Evolutionary conservation across 179 eudicot species (phyloP).

Genomic region (Spergularia azorica): DNA sequence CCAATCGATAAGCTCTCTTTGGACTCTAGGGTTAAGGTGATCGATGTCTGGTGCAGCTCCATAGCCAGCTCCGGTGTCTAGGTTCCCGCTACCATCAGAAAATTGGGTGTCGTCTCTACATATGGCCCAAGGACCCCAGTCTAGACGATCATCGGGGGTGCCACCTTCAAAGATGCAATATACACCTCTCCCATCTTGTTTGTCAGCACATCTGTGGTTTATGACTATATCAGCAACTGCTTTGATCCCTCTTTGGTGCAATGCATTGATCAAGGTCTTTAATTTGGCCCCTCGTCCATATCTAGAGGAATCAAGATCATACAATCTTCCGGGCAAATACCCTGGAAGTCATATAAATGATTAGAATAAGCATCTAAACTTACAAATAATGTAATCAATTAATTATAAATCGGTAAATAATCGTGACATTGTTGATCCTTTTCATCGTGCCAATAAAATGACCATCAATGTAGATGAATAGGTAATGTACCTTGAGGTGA

Average conservation of each 20-base stretch:
- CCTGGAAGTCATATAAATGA: slow-evolving; percentile 33
- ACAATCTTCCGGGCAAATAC: slow-evolving; percentile 70
- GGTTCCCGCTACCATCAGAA: slow-evolving; percentile 24
- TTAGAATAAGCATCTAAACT: too few species aligned
- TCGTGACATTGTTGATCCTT: too few species aligned
- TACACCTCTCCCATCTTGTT: slow-evolving; percentile 40
- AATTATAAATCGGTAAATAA: too few species aligned
- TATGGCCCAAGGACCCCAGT: slow-evolving; percentile 36
- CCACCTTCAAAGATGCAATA: slow-evolving; percentile 45
- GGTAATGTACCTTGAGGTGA: slow-evolving; percentile 53
- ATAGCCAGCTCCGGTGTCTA: slow-evolving; percentile 25
- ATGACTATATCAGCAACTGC: slow-evolving; percentile 72
- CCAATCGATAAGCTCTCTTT: slow-evolving; percentile 65
- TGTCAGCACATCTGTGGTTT: slow-evolving; percentile 57
- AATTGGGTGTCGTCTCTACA: slow-evolving; percentile 25
- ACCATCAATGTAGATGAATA: too few species aligned
- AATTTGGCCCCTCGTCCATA: slow-evolving; percentile 51
- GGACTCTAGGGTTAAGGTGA: slow-evolving; percentile 42
- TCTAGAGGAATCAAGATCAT: slow-evolving; percentile 63
- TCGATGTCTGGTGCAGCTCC: slow-evolving; percentile 28
- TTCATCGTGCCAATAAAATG: too few species aligned
- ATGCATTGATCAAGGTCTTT: slow-evolving; percentile 41
- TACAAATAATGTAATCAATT: too few species aligned
- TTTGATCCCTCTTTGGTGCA: slow-evolving; percentile 55
- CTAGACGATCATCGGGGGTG: slow-evolving; percentile 18